phyloP scores from a whole-genome alignment of 208 protist species.

The Trichomonas tenax region DNA sequence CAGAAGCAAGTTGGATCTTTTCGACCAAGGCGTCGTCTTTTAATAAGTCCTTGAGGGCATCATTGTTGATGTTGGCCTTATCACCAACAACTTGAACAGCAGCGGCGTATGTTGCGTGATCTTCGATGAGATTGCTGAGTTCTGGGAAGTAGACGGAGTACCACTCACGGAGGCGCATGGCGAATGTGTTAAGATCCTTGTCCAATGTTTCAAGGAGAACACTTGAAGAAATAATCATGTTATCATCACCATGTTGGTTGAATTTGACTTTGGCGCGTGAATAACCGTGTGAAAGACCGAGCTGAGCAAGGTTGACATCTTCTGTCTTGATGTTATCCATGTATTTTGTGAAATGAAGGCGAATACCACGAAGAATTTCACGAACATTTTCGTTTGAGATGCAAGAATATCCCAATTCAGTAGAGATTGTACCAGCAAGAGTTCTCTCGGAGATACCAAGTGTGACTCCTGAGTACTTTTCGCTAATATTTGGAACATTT shows the following conservation, averaged over 20 bases:
- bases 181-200: conserved; percentile 98
- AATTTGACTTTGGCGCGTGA: conserved; percentile 95
- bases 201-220: conserved; percentile 92
- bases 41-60: not conserved
- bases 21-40: not conserved
- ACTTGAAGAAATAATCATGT: conserved; percentile 96
- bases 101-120: conserved; percentile 78
- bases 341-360: conserved; percentile 70
- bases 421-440: conserved; percentile 71
- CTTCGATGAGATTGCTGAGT: conserved; percentile 77
- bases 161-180: conserved; percentile 73
- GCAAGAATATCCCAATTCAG: conserved; percentile 58
- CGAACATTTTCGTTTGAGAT: conserved; percentile 56
- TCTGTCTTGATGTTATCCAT: conserved; percentile 21
- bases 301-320: conserved; percentile 82
- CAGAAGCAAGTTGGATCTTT: conserved; percentile 62
- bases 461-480: conserved; percentile 51
- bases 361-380: conserved; percentile 77
- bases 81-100: conserved; percentile 64
- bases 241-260: conserved; percentile 91
- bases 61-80: not conserved
- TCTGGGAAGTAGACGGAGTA: conserved; percentile 93
- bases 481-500: conserved; percentile 49
- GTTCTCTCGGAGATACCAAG: conserved; percentile 81
- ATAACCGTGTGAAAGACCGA: conserved; percentile 90